These are phyloP conservation scores for Saturnispora hagleri DNA, from an alignment of 805 yeast species.

Conservation along the genomic window DNA sequence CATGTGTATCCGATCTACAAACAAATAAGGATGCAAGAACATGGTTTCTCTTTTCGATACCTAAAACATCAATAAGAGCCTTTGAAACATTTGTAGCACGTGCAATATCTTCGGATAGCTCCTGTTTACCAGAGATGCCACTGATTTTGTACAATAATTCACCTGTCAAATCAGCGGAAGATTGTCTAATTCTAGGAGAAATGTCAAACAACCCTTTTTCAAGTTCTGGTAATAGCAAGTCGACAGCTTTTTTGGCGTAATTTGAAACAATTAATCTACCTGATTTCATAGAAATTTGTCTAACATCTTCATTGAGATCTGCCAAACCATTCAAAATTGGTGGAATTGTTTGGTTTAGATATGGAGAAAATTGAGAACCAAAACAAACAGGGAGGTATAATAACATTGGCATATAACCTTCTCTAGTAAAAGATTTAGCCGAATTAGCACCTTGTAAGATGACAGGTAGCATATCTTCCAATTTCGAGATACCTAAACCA, in stretches of 20 bases:
- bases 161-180: constrained; percentile 92
- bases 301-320: constrained; percentile 74
- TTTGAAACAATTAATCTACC: constrained; percentile 87
- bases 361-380: constrained; percentile 86
- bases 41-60: constrained; percentile 81
- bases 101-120: constrained; percentile 48
- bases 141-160: constrained; percentile 90
- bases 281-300: constrained; percentile 84
- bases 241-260: constrained; percentile 89
- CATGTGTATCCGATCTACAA: constrained; percentile 87
- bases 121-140: constrained; percentile 76
- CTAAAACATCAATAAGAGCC: constrained; percentile 68
- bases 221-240: constrained; percentile 84
- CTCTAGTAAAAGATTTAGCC: constrained; percentile 65
- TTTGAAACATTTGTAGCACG: constrained; percentile 43
- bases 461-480: constrained; percentile 81
- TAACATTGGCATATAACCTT: constrained; percentile 86
- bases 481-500: constrained; percentile 79
- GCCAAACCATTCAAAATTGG: constrained; percentile 89
- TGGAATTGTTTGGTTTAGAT: constrained; percentile 77
- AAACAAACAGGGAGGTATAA: constrained; percentile 90
- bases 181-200: constrained; percentile 78
- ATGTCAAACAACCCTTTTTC: constrained; percentile 81
- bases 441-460: constrained; percentile 65
- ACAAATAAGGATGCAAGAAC: constrained; percentile 79